These are phyloP conservation scores for Chaetoscypha palmicola DNA, from an alignment of 2,329 filamentous ascomycete genomes.

Conservation along the genomic window DNA sequence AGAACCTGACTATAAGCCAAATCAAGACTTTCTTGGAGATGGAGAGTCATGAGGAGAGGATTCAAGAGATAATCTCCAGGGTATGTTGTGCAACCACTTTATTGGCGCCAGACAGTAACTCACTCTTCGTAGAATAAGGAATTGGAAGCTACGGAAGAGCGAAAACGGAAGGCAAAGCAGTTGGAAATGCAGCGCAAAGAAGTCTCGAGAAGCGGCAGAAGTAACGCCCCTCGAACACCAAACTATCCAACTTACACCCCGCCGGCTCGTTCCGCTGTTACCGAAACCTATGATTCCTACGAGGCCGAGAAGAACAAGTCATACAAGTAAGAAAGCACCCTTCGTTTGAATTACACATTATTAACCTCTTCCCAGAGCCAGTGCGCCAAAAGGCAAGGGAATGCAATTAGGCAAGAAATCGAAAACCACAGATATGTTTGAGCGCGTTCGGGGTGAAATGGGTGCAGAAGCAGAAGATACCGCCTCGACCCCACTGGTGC, in stretches of 20 bases:
- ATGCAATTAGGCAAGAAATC: constrained; percentile 99
- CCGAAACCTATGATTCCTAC: constrained; percentile 86
- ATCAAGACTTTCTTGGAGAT: constrained; percentile 99
- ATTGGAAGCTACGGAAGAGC: constrained; percentile 93
- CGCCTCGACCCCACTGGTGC: constrained; percentile 57
- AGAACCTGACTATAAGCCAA: constrained; percentile 92
- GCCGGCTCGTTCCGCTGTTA: constrained; percentile 62
- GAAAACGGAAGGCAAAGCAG: constrained; percentile 97
- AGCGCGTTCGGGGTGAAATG: constrained; percentile 86
- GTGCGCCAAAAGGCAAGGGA: constrained; percentile 82
- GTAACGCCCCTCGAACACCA: constrained; percentile 63
- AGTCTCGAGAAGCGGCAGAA: constrained; percentile 68
- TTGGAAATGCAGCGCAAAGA: constrained; percentile 98
- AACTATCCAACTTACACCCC: constrained; percentile 86
- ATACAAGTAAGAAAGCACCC: constrained; percentile 55
- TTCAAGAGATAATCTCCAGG: constrained; percentile 93
- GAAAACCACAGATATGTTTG: constrained; percentile 95
- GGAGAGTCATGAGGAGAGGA: constrained; percentile 98
- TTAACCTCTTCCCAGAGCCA: constrained; percentile 37
- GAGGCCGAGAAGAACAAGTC: constrained; percentile 96
- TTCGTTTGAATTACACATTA: constrained; percentile 2
- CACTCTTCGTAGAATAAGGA: constrained; percentile 75
- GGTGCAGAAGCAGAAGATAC: constrained; percentile 76
- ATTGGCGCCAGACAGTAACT: constrained; percentile 16
- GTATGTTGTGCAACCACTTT: constrained; percentile 38